These are phyloP conservation scores for Cryptosporidium sp. DNA, from an alignment of 169 alveolate species.

Conservation along the genomic window DNA sequence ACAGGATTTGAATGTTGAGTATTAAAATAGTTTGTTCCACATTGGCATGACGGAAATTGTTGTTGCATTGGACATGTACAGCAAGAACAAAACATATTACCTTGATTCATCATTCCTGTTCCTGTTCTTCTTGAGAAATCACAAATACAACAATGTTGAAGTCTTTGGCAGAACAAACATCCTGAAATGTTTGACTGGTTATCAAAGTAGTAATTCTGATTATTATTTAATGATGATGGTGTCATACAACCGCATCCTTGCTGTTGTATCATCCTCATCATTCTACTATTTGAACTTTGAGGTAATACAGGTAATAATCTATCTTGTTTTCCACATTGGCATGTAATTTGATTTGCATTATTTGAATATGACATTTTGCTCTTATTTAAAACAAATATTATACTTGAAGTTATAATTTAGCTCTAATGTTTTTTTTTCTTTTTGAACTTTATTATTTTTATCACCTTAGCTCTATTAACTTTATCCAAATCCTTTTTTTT, in stretches of 20 bases:
- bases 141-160: conserved; percentile 22
- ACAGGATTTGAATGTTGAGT: conserved; percentile 1
- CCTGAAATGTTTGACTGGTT: neutral
- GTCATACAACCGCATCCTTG: conserved; percentile 1
- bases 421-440: neutral
- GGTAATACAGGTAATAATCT: neutral
- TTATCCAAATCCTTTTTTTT: neutral
- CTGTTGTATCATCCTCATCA: conserved; percentile 2
- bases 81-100: conserved; percentile 24
- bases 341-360: conserved; percentile 3
- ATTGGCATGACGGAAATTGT: neutral
- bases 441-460: neutral
- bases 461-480: neutral
- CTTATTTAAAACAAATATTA: neutral
- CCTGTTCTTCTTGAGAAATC: conserved; percentile 10
- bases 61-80: conserved; percentile 18
- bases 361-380: neutral
- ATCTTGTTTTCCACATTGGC: conserved; percentile 28
- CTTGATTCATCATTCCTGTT: neutral
- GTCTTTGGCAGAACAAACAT: conserved; percentile 44
- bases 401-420: neutral
- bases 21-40: neutral
- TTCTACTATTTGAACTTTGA: conserved; percentile 25
- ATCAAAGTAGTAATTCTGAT: neutral
- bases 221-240: neutral